Evolutionary conservation across 768 basidiomycete genomes (phyloP), one percentile per base, ranked within the genome.

Genomic region (Collybia nuda): DNA sequence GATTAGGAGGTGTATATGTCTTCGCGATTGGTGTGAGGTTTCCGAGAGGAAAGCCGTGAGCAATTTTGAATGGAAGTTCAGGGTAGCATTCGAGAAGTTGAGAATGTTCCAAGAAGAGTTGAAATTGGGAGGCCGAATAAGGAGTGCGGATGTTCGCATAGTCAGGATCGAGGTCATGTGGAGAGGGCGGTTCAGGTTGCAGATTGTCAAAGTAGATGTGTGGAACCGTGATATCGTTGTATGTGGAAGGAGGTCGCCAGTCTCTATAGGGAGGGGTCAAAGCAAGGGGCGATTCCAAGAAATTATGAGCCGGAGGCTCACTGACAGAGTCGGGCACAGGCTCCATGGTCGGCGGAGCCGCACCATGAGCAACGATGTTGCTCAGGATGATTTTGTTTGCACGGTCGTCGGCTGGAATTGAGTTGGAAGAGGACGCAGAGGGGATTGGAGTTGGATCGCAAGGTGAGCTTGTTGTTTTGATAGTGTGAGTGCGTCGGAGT

Each of bases 321-420:
- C 42, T 28, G 38, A 26, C 24, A 26, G 24, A 26, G 24, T 26
- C 7, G 24, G 3, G 24, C 24, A 26, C 48, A 54, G 18, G 64
- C 60, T 12, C 49, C 28, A 48, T 67, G 63, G 18, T 7, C 7
- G 7, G 48, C 26, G 11, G 47, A 52, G 19, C 62, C 61, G 40
- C 65, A 67, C 50, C 61, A 61, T 12, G 61, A 56, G 47, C 62
- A 67, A 22, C 55, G 40, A 37, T 67, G 63, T 40, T 47, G 40
- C 3, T 21, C 32, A 19, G 55, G 29, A 35, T 53, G 51, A 17
- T 14, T 24, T 9, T 21, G 18, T 23, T 26, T 50, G 49, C 49
- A 50, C 12, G 18, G 29, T 7, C 49, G 19, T 23, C 37, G 24
- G 11, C 41, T 1, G 15, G 49, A 50, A n/a, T 44, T 50, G 32